Evolutionary conservation across 805 yeast genomes (phyloP).

Genomic region (Zygoascus ofunaensis): DNA sequence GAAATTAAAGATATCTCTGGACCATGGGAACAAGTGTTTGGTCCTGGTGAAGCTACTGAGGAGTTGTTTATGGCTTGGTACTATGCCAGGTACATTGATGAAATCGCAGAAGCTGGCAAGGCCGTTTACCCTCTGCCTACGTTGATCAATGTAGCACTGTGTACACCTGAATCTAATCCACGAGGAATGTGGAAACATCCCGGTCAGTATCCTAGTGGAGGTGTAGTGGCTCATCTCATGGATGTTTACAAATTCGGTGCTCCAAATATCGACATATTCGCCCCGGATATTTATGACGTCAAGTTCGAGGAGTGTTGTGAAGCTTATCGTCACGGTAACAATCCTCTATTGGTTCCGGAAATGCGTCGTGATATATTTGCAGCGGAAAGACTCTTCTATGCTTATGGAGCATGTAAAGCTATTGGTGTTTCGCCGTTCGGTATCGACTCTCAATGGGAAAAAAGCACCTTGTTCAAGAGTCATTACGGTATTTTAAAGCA

Average conservation of each 20-base stretch:
- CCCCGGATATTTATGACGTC: constrained; percentile 14
- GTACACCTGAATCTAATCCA: constrained; percentile 5
- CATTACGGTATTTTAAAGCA: constrained; percentile 11
- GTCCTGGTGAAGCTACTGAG: constrained; percentile 9
- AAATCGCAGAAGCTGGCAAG: constrained; percentile 13
- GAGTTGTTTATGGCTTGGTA: constrained; percentile 16
- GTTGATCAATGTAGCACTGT: constrained; percentile 12
- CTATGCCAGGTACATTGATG: constrained; percentile 14
- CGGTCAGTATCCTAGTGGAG: constrained; percentile 17
- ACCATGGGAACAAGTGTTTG: constrained; percentile 13
- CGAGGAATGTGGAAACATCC: constrained; percentile 7
- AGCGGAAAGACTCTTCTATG: constrained; percentile 10
- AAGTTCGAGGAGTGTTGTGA: constrained; percentile 11
- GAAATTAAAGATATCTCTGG: not conserved
- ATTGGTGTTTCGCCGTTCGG: constrained; percentile 17
- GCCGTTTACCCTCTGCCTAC: constrained; percentile 10
- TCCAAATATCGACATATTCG: constrained; percentile 6
- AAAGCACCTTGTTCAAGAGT: constrained; percentile 7
- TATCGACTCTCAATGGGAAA: constrained; percentile 11
- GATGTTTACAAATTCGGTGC: constrained; percentile 11
- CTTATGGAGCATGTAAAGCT: constrained; percentile 12
- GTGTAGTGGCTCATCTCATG: constrained; percentile 10
- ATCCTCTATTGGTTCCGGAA: constrained; percentile 15
- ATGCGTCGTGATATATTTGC: constrained; percentile 14
- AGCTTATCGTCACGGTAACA: constrained; percentile 6